Evolutionary conservation across 768 basidiomycete species (phyloP), one percentile per base, ranked within the genome.

Genomic region (Boletellus sp.): DNA sequence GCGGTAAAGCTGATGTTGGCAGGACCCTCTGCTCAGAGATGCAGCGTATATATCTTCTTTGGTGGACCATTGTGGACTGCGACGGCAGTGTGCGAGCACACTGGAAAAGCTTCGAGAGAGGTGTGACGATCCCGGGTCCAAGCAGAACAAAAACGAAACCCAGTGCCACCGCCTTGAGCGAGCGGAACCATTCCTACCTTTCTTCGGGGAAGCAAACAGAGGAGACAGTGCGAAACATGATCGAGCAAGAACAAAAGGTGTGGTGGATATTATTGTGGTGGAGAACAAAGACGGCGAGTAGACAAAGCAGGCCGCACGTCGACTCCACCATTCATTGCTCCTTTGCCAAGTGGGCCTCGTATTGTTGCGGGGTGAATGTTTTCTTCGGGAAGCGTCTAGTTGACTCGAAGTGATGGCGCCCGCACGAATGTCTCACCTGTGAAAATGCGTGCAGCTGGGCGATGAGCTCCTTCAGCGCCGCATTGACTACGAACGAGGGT

Each of bases 361-460:
- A 87, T 64, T 89, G 84, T 54, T 77, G 74, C 6, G 80, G 84
- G 4, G 87, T 88, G 50, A 81, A 79, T 0, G 86, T 83, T 81
- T 85, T 88, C 87, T 89, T 54, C 24, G 32, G n/a, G 10, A 9
- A 42, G 20, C 8, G 31, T 47, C 10, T 7, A 40, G 49, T 20
- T 32, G 24, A 41, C 28, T 42, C 22, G 39, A 20, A 13, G 3
- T n/a, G 24, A 48, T 24, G 43, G 11, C 10, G 16, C 20, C 22
- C 22, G 16, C 16, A 32, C 6, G 22, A 4, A 12, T 39, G 20
- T 42, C 70, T 45, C 56, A 90, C 90, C 82, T 93, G 90, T 13
- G 90, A 90, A 68, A 93, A 93, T 5, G 90, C 90, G 58, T 93
- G 90, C 78, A 93, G 84, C 49, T 85, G 79, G 0, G 85, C 73